Evolutionary conservation across 2,329 filamentous ascomycete genomes (phyloP).

Genomic region (Fusarium illudens): DNA sequence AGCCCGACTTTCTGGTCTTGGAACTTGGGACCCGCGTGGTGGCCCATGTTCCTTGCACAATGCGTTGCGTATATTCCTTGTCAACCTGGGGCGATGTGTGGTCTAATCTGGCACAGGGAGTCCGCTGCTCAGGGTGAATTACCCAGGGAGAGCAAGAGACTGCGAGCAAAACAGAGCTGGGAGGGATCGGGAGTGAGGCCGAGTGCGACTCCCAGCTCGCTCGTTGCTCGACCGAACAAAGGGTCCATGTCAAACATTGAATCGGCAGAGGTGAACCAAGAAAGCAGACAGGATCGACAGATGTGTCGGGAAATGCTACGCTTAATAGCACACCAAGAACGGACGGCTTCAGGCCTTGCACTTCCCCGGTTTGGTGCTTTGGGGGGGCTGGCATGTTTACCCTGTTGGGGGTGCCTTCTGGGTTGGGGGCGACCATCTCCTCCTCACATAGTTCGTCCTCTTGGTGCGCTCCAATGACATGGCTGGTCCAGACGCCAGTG

Average conservation of each 20-base stretch:
- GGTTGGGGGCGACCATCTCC: conserved; percentile 34
- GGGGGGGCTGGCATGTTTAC: conserved; percentile 29
- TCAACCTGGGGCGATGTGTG: conserved; percentile 23
- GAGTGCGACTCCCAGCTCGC: conserved; percentile 24
- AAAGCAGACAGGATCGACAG: conserved; percentile 34
- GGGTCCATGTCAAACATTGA: conserved; percentile 16
- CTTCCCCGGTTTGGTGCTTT: conserved; percentile 40
- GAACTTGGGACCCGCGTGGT: conserved; percentile 39
- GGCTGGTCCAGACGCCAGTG: conserved; percentile 30
- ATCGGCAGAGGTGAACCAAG: conserved; percentile 16
- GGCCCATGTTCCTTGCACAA: conserved; percentile 30
- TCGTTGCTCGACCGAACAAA: conserved; percentile 25
- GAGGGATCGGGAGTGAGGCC: conserved; percentile 7
- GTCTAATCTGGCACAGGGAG: conserved; percentile 35
- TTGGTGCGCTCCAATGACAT: conserved; percentile 35
- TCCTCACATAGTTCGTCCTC: conserved; percentile 21
- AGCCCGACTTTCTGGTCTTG: conserved; percentile 42
- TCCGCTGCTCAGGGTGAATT: conserved; percentile 15
- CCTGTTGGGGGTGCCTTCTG: conserved; percentile 30
- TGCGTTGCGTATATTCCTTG: conserved; percentile 26
- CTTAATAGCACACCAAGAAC: conserved; percentile 13
- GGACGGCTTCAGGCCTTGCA: conserved; percentile 32
- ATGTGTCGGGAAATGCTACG: conserved; percentile 29
- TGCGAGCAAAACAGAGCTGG: background rate
- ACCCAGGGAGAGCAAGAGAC: conserved; percentile 5